Conservation (phyloP, 305 asterid genomes). For the Striga hermonthica region DNA sequence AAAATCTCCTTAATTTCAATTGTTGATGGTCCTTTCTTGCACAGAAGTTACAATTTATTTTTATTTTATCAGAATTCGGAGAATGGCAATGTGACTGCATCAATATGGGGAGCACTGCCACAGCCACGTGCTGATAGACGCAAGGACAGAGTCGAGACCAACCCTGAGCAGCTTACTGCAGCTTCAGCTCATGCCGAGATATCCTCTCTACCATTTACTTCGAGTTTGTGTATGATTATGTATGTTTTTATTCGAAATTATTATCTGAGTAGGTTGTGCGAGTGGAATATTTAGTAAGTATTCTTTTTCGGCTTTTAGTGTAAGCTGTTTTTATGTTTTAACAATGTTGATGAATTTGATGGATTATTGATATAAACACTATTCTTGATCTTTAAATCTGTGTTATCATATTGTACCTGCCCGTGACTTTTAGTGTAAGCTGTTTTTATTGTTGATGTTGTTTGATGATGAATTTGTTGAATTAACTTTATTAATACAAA, state of each 20-base stretch:
- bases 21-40: background rate
- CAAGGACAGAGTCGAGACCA: conserved; percentile 97
- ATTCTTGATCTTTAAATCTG: background rate
- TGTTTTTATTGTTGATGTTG: background rate
- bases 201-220: conserved; percentile 50
- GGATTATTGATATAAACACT: background rate
- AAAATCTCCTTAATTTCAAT: background rate
- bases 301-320: background rate
- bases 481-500: conserved; percentile 76
- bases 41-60: conserved; percentile 9
- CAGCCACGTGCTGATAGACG: conserved; percentile 96
- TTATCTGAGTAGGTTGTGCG: background rate
- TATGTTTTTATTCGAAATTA: background rate
- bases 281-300: background rate
- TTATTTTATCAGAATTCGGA: conserved; percentile 55
- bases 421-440: background rate
- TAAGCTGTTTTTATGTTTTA: too few species aligned
- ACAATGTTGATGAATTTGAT: too few species aligned
- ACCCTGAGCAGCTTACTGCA: conserved; percentile 98
- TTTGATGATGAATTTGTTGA: conserved; percentile 39
- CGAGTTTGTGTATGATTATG: background rate
- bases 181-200: conserved; percentile 96
- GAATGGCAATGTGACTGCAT: conserved; percentile 68
- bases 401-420: background rate
- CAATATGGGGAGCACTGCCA: conserved; percentile 98